These are phyloP conservation scores for Skeletonema marinoi DNA, from an alignment of 108 stramenopile species.

Conservation along the genomic window DNA sequence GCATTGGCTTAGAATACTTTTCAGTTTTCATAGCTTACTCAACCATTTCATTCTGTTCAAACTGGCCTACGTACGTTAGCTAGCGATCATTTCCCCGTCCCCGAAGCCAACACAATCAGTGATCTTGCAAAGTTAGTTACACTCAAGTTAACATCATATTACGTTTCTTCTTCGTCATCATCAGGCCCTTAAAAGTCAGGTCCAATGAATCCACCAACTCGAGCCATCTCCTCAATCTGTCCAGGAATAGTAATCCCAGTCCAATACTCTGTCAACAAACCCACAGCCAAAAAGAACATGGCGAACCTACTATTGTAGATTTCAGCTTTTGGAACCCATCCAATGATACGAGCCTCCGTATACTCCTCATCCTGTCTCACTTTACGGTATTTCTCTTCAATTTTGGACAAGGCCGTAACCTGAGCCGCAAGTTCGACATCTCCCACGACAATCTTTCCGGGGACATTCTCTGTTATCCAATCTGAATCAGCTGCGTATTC, in stretches of 20 bases:
- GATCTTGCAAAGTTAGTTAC: not conserved
- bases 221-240: constrained; percentile 92
- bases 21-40: not conserved
- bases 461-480: constrained; percentile 86
- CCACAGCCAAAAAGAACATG: constrained; percentile 93
- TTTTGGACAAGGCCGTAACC: constrained; percentile 61
- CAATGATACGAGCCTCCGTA: constrained; percentile 68
- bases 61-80: not conserved
- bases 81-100: not conserved
- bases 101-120: not conserved
- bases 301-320: constrained; percentile 87
- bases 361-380: constrained; percentile 63
- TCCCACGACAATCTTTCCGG: constrained; percentile 84
- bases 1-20: not conserved
- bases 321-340: constrained; percentile 81
- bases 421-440: constrained; percentile 85
- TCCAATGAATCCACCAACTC: constrained; percentile 88
- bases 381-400: constrained; percentile 82
- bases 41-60: not conserved
- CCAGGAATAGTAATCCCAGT: constrained; percentile 90
- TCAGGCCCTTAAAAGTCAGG: constrained; percentile 35
- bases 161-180: not conserved
- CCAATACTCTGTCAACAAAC: constrained; percentile 92
- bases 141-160: not conserved
- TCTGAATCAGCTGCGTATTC: constrained; percentile 81